Evolutionary conservation across 345 rosid species (phyloP).

Genomic region (Erysimum cheiranthoides): DNA sequence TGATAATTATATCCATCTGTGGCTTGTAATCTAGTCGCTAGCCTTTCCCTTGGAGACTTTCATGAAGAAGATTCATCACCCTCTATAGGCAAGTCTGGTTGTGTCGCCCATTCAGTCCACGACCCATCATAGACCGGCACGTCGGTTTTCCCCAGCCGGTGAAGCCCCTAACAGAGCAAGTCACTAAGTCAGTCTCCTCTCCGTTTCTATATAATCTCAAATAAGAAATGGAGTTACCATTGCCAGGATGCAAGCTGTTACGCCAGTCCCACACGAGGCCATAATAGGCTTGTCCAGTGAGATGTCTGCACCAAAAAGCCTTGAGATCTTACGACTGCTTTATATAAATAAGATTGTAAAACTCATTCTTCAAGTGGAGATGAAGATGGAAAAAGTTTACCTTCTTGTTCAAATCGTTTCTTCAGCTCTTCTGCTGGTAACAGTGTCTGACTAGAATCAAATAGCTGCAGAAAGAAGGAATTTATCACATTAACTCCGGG

Average conservation of each 20-base stretch:
- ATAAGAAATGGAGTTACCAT: conserved; percentile 59
- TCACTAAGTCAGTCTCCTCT: conserved; percentile 7
- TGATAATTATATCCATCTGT: background rate
- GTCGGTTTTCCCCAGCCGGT: conserved; percentile 82
- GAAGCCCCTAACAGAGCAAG: conserved; percentile 69
- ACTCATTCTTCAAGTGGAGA: conserved; percentile 10
- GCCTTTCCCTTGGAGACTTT: conserved; percentile 17
- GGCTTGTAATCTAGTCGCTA: conserved; percentile 30
- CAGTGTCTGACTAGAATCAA: conserved; percentile 82
- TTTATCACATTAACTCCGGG: background rate
- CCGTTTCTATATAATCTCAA: conserved; percentile 3
- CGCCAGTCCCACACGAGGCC: conserved; percentile 91
- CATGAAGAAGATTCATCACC: conserved; percentile 42
- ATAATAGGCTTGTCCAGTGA: conserved; percentile 76
- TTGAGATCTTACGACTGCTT: background rate
- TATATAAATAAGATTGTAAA: background rate
- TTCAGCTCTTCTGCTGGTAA: conserved; percentile 80
- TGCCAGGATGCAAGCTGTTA: conserved; percentile 88
- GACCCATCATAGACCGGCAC: conserved; percentile 95
- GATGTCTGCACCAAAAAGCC: conserved; percentile 60
- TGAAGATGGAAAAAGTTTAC: conserved; percentile 45
- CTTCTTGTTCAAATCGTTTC: conserved; percentile 84
- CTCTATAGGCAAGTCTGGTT: conserved; percentile 67
- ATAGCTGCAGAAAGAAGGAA: conserved; percentile 60
- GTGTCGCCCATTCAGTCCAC: conserved; percentile 97